Conservation (phyloP, 768 basidiomycete genomes). For the Coprinopsis sp. region DNA sequence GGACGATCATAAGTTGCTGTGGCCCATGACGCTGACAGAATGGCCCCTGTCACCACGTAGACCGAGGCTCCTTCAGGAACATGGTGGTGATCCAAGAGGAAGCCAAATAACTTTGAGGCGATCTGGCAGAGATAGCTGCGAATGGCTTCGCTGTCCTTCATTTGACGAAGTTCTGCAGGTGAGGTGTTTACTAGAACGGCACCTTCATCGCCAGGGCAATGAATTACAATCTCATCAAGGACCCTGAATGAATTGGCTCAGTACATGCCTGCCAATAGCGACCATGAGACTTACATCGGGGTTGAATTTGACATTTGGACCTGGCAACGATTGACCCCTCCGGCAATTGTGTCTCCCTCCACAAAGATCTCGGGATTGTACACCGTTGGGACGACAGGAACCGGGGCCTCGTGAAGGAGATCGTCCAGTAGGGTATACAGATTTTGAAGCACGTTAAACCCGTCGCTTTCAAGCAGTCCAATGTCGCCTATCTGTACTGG, state of each 20-base stretch:
- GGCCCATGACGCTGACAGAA: background rate
- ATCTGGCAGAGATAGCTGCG: background rate
- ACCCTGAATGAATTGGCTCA: no score
- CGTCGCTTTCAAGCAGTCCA: background rate
- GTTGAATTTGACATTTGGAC: no score
- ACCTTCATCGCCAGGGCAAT: background rate
- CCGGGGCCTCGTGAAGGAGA: background rate
- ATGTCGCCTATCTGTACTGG: background rate
- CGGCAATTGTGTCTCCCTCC: background rate
- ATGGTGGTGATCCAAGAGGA: no score
- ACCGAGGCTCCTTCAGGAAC: no score
- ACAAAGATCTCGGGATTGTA: background rate
- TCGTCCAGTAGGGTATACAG: background rate
- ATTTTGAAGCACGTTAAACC: background rate
- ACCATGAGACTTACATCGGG: no score
- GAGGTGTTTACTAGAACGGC: background rate
- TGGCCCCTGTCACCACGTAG: background rate
- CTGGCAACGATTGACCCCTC: no score
- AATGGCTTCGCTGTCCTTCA: background rate
- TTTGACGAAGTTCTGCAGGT: background rate
- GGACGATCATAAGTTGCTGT: background rate
- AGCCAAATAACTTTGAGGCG: no score
- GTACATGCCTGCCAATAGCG: no score
- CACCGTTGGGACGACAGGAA: background rate
- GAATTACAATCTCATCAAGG: background rate